Conservation (phyloP, 1,284 basidiomycete genomes). For the Ustilago cynodontis region DNA sequence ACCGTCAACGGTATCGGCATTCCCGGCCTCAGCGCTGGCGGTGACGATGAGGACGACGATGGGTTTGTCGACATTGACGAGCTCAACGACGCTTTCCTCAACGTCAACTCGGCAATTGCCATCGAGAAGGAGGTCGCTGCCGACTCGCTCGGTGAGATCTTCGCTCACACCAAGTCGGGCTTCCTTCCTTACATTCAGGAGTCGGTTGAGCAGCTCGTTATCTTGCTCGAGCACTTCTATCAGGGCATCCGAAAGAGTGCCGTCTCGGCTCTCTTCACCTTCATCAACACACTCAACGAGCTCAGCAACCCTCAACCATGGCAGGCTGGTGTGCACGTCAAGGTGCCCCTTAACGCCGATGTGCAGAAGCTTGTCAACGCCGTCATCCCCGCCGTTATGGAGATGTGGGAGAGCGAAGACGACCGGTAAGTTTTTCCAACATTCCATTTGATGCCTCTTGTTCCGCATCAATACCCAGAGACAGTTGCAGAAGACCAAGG, state of each 20-base stretch:
- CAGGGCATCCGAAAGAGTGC: constrained; percentile 97
- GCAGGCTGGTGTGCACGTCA: constrained; percentile 78
- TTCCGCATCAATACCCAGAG: neutral
- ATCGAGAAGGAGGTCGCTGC: constrained; percentile 99
- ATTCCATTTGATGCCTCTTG: neutral
- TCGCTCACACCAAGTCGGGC: constrained; percentile 82
- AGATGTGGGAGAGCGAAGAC: constrained; percentile 94
- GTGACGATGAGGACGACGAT: constrained; percentile 75
- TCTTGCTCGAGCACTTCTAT: constrained; percentile 92
- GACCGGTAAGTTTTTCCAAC: constrained; percentile 85
- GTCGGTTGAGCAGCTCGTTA: constrained; percentile 83
- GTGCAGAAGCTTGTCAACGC: constrained; percentile 86
- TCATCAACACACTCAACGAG: constrained; percentile 92
- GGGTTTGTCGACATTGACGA: constrained; percentile 79
- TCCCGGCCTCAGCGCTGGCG: constrained; percentile 78
- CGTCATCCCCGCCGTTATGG: constrained; percentile 81
- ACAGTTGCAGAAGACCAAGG: constrained; percentile 7
- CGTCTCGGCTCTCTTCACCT: constrained; percentile 87
- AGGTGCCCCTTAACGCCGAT: constrained; percentile 77
- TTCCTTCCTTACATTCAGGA: constrained; percentile 85
- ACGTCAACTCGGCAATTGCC: constrained; percentile 93
- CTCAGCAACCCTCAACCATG: constrained; percentile 85
- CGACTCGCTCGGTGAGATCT: constrained; percentile 93
- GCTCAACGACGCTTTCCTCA: constrained; percentile 74
- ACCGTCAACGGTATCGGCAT: constrained; percentile 73